These are phyloP conservation scores for Arthrobotrys musiformis DNA, from an alignment of 2,329 filamentous ascomycete genomes.

Conservation along the genomic window DNA sequence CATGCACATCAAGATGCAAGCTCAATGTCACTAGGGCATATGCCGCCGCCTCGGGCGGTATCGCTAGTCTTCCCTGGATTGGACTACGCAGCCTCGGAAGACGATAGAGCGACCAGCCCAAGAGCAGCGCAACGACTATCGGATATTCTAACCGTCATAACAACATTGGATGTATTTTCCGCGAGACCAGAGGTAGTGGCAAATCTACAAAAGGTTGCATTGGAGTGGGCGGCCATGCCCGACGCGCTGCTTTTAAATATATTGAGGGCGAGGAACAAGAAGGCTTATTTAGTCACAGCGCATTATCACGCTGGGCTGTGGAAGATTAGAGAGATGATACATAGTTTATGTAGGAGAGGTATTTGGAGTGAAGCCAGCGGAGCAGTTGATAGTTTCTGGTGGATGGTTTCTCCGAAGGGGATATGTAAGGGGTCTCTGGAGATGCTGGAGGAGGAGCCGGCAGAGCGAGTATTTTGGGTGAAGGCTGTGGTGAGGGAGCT, in stretches of 20 bases:
- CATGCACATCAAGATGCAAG: too few species aligned
- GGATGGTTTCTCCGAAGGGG: slow-evolving; percentile 16
- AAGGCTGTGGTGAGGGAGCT: slow-evolving; percentile 26
- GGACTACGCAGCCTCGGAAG: slow-evolving; percentile 33
- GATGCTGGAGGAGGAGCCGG: slow-evolving; percentile 15
- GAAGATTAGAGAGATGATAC: slow-evolving; percentile 43
- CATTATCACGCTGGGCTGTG: slow-evolving; percentile 42
- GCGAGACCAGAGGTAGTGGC: neutral
- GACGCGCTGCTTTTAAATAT: slow-evolving; percentile 19
- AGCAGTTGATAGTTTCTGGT: slow-evolving; percentile 36
- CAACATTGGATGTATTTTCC: neutral
- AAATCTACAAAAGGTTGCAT: slow-evolving; percentile 17
- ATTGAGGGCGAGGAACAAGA: slow-evolving; percentile 28
- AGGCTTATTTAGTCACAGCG: slow-evolving; percentile 39
- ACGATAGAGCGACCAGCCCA: slow-evolving; percentile 24
- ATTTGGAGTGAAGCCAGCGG: slow-evolving; percentile 24
- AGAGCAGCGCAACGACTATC: neutral
- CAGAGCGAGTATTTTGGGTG: slow-evolving; percentile 27
- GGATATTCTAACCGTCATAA: neutral
- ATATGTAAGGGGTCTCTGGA: slow-evolving; percentile 36
- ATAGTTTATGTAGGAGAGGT: slow-evolving; percentile 13
- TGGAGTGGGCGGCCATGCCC: slow-evolving; percentile 23
- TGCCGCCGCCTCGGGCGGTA: neutral
- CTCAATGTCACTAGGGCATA: too few species aligned
- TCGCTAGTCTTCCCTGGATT: slow-evolving; percentile 30